phyloP scores from a whole-genome alignment of 1,284 basidiomycete species.

The Cryptococcus depauperatus region DNA sequence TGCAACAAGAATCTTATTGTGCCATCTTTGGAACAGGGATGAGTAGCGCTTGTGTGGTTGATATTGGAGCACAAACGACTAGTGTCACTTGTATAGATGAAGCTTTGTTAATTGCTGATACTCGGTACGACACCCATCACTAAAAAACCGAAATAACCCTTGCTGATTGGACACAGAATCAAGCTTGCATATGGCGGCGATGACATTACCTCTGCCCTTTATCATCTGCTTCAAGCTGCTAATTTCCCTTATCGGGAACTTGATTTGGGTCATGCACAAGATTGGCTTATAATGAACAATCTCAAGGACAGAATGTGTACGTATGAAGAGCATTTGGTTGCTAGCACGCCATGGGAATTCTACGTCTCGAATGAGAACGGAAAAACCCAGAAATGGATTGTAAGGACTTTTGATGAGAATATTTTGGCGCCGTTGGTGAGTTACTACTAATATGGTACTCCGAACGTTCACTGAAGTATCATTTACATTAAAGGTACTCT shows the following conservation, averaged over 20 bases:
- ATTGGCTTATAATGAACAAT: conserved; percentile 83
- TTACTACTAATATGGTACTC: too few species aligned
- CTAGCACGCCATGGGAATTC: conserved; percentile 81
- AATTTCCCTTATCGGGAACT: conserved; percentile 82
- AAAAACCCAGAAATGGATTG: conserved; percentile 75
- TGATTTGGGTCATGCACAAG: conserved; percentile 55
- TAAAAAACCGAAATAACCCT: neutral
- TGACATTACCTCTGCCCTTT: conserved; percentile 83
- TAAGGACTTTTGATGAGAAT: conserved; percentile 91
- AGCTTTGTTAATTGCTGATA: conserved; percentile 78
- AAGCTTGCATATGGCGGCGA: conserved; percentile 81
- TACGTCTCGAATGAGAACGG: conserved; percentile 67
- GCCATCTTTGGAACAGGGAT: conserved; percentile 94
- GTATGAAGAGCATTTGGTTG: conserved; percentile 78
- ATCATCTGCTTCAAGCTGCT: conserved; percentile 69
- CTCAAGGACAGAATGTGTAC: conserved; percentile 76
- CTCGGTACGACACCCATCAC: conserved; percentile 55
- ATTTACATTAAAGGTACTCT: conserved; percentile 69
- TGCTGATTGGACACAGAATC: conserved; percentile 53
- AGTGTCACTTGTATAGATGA: conserved; percentile 93
- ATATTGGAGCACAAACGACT: conserved; percentile 78
- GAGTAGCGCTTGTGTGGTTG: conserved; percentile 88
- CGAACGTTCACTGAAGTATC: too few species aligned
- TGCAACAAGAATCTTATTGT: conserved; percentile 83
- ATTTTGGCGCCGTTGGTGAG: conserved; percentile 92